Base-by-base conservation (phyloP, 208 protist genomes). In the Leishmania braziliensis region DNA sequence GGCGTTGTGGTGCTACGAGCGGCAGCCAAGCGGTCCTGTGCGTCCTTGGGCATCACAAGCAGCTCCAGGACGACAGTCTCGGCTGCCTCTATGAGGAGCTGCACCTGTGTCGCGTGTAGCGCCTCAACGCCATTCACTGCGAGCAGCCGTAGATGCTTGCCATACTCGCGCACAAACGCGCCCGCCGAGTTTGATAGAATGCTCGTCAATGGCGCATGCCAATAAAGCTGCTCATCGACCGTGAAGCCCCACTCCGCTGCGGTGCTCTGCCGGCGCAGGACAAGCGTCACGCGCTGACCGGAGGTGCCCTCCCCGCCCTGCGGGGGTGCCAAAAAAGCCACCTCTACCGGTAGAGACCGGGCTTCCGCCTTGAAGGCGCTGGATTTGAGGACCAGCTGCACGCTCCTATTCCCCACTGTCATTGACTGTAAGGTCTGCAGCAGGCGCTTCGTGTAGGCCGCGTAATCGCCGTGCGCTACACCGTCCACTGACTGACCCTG, bases 71-170 rank as follows among this genome's bases (percentile, higher is more conserved):
- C 86, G 46, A 92, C 80, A 26, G 84, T 92, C 79, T 93, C 86
- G n/a, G 85, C 80, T 18, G 79, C 48, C 62, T 75, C 68, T 66
- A 87, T 70, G 33, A 95, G 80, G 36, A 86, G 79, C 79, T 75
- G 79, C 20, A 84, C 86, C 80, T 95, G 92, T 58, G 36, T 80
- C 14, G 63, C 18, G n/a, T 85, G 83, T 48, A 78, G 83, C 20
- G 92, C 90, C 84, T 93, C 89, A 33, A 95, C 89, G 0, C 92
- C 92, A 77, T 95, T 95, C 53, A 95, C 88, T 16, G 86, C 80
- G 29, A 90, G 77, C 10, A 95, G 76, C 53, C 82, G 75, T 29
- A 95, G 85, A 23, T 87, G 88, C 23, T 50, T 75, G n/a, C 39
- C 33, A 78, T 92, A 92, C 39, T 83, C 80, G 26, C 53, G n/a